Base-by-base conservation (phyloP, 768 basidiomycete species). In the Coprinopsis strossmayeri region DNA sequence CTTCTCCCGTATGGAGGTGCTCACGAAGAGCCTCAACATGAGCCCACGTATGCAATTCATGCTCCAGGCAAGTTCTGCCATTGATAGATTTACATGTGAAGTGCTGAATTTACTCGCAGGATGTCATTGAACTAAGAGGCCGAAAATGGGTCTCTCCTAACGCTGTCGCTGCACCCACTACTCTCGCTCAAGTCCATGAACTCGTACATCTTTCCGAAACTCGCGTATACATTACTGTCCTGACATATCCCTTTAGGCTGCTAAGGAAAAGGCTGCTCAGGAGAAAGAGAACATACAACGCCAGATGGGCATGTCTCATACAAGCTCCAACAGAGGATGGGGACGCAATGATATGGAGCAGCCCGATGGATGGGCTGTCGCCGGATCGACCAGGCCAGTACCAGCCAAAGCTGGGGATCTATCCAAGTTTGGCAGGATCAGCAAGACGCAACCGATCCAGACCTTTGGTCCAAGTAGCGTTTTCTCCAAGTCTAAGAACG, bases 41-140 rank as follows among this genome's bases (percentile, higher is more conserved):
- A 82, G 80, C 50, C 77, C 91, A 15, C 86, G 96, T 58, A 90
- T 97, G 79, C 82, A 84, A 48, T 97, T 88, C 69, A 96, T 97
- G 93, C 76, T 99, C 49, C 82, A 91, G 82, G 94, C 95, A 52
- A 48, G 78, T 69, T 24, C n/a, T n/a, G n/a, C n/a, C n/a, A n/a
- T 23, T 44, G 27, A 23, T 48, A 32, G 10, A 27, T 1, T 13
- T n/a, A 13, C 35, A 28, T 13, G 18, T 34, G 15, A 3, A 13
- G 17, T n/a, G n/a, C n/a, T 28, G 46, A 24, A 7, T 9, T 25
- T 21, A 25, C 40, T 30, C 41, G 17, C 58, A 97, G 93, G 95
- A 97, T 68, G 74, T 96, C 44, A 78, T 94, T 48, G 95, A 97
- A 61, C 73, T 94, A 37, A 87, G 93, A 44, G 78, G 81, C 24